A percentile compares a stretch with the other conserved stretches of the same genome.
Conservation (phyloP, 176 grass and related monocot species). For the Olyra latifolia region DNA sequence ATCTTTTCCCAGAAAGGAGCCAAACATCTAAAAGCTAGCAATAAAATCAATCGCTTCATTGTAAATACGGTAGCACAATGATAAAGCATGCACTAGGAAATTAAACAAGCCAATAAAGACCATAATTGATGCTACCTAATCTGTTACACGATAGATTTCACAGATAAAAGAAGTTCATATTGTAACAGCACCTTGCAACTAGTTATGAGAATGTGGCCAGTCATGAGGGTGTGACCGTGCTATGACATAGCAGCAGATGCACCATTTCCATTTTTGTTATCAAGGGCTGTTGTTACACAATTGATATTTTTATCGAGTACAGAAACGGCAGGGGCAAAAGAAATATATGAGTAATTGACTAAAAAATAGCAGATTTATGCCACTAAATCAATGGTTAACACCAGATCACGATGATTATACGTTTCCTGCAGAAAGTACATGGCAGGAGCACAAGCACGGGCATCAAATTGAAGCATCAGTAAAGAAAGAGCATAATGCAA, state of each 20-base stretch:
- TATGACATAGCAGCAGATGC: no score
- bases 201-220: no score
- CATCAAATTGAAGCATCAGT: no score
- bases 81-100: neutral
- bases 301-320: no score
- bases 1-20: neutral
- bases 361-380: neutral
- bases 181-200: no score
- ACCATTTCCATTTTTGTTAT: no score
- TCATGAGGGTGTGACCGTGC: no score
- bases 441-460: neutral
- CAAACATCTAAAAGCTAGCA: constrained; percentile 23
- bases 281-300: no score
- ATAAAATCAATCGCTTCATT: neutral
- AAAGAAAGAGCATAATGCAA: no score
- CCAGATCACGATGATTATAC: neutral
- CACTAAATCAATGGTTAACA: neutral
- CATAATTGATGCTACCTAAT: neutral
- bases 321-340: neutral
- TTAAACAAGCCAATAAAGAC: neutral
- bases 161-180: neutral
- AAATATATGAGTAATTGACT: neutral
- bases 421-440: neutral
- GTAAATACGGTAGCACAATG: neutral
- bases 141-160: neutral